Evolutionary conservation across 805 yeast genomes (phyloP).

Genomic region (Candida ponderosae): DNA sequence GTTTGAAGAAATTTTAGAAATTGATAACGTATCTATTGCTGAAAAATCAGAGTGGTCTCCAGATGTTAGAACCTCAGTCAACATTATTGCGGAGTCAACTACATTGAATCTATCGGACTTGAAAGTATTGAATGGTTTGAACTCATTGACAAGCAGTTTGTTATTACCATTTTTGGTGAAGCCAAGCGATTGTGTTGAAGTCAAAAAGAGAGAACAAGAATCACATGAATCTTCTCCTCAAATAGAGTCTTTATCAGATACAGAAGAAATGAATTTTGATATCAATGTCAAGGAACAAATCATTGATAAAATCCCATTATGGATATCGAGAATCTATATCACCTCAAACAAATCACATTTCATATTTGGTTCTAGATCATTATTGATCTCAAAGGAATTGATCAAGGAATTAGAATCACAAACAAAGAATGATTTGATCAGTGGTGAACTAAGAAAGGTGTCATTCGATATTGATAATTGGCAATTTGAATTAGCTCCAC

Average conservation of each 20-base stretch:
- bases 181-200: background rate
- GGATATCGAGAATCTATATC: conserved; percentile 10
- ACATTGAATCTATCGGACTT: conserved; percentile 21
- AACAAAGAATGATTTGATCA: conserved; percentile 30
- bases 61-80: background rate
- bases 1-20: conserved; percentile 4
- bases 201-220: background rate
- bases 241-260: background rate
- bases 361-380: conserved; percentile 33
- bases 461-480: conserved; percentile 17
- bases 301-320: conserved; percentile 14
- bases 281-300: conserved; percentile 3
- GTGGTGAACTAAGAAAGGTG: conserved; percentile 29
- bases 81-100: conserved; percentile 6
- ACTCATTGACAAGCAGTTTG: conserved; percentile 10
- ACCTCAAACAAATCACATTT: conserved; percentile 13
- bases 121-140: conserved; percentile 22
- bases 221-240: no score
- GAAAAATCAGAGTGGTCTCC: conserved; percentile 11
- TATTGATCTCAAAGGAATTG: conserved; percentile 31
- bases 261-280: background rate
- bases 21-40: conserved; percentile 10
- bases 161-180: background rate
- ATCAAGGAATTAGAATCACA: conserved; percentile 24
- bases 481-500: conserved; percentile 1